Base-by-base conservation (phyloP, 129 eudicot species). In the Flaveria robusta region DNA sequence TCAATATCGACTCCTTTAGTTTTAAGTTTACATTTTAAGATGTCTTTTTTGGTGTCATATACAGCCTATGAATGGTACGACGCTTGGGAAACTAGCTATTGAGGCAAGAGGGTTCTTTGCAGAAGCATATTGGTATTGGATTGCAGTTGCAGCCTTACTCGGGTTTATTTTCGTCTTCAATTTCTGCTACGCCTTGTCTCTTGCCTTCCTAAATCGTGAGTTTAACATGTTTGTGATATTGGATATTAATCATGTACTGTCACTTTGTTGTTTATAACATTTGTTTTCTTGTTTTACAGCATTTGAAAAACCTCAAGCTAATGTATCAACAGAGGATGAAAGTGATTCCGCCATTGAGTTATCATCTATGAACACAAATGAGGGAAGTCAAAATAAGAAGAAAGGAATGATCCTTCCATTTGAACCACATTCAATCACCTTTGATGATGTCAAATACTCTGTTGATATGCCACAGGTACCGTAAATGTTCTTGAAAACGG, bases 321-420 rank as follows among this genome's bases (percentile, higher is more conserved):
- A 86, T 83, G 72, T 87, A 77, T 86, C 93, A 66, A 77, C 83
- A 71, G 71, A 84, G 75, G 89, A 84, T 1, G 92, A 83, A 71
- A 86, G 86, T n/a, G 31, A 70, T 59, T 9, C 29, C 11, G 65
- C 80, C 75, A 42, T 46, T 77, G 84, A 67, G 85, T 74, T 60
- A 81, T 77, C 77, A 82, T 84, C 58, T 72, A 39, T 76, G 84
- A 82, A 75, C 42, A 70, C 63, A 16, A 52, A 26, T 43, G 84
- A 81, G 45, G 74, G 59, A 3, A 66, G 83, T 68, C 83, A 78
- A 64, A 85, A 81, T 50, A 79, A 80, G 70, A 88, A 85, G 72
- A 86, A 78, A 43, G 97, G 98, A 67, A 93, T 93, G 98, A 88
- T 90, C 79, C 79, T 93, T 29, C 96, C 98, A 22, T 93, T 93